Evolutionary conservation across 805 yeast genomes (phyloP).

Genomic region (Nematodospora valgi): DNA sequence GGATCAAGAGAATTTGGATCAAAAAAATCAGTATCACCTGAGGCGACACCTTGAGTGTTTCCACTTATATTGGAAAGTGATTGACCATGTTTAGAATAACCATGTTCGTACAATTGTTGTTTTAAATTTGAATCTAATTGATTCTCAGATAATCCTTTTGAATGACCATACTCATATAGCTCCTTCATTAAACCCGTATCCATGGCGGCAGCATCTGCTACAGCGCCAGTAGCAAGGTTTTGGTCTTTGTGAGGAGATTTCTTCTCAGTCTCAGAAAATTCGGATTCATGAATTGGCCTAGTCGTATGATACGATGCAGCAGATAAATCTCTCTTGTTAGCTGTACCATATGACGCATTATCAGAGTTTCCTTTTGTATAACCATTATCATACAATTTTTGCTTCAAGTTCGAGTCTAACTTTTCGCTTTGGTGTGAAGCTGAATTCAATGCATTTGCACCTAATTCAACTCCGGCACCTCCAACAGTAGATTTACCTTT

Average conservation of each 20-base stretch:
- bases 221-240: not conserved
- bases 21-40: slow-evolving; percentile 10
- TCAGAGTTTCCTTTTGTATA: slow-evolving; percentile 3
- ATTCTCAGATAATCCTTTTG: slow-evolving; percentile 3
- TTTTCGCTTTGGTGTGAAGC: not conserved
- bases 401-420: not conserved
- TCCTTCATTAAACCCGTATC: not conserved
- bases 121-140: slow-evolving; percentile 3
- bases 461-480: not conserved
- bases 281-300: too few species aligned
- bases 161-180: not conserved
- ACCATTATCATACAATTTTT: slow-evolving; percentile 3
- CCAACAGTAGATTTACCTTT: too few species aligned
- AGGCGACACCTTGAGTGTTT: not conserved
- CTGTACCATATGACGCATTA: too few species aligned
- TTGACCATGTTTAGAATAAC: not conserved
- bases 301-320: too few species aligned
- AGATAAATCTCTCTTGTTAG: not conserved
- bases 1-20: not conserved
- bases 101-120: slow-evolving; percentile 1
- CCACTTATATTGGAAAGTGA: not conserved
- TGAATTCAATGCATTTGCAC: not conserved
- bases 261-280: too few species aligned
- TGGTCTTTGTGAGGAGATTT: too few species aligned
- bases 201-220: not conserved